These are phyloP conservation scores for Fusarium camptoceras DNA, from an alignment of 2,329 filamentous ascomycete species.

Conservation along the genomic window DNA sequence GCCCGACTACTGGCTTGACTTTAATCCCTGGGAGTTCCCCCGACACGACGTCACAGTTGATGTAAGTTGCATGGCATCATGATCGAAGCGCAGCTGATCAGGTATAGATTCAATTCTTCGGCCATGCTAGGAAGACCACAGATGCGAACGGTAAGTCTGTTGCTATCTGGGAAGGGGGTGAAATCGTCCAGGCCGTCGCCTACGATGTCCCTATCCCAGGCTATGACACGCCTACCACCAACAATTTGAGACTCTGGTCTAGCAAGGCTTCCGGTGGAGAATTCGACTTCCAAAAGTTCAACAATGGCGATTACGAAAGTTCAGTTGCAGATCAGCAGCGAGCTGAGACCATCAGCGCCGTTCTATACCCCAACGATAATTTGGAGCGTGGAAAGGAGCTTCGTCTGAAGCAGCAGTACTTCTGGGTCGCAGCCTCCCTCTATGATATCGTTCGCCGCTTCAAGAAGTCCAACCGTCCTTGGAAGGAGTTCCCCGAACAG, in stretches of 20 bases:
- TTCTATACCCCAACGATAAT: conserved; percentile 97
- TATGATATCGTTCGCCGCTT: conserved; percentile 97
- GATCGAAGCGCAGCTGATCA: conserved; percentile 11
- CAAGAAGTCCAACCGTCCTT: conserved; percentile 94
- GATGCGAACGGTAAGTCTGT: conserved; percentile 81
- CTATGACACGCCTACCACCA: conserved; percentile 88
- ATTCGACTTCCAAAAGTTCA: conserved; percentile 99
- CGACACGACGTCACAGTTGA: conserved; percentile 95
- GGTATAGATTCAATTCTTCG: conserved; percentile 89
- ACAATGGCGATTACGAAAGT: conserved; percentile 96
- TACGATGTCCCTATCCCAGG: conserved; percentile 95
- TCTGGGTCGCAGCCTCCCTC: conserved; percentile 97
- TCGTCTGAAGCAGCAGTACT: conserved; percentile 98
- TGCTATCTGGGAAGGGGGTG: conserved; percentile 89
- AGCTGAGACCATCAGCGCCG: conserved; percentile 98
- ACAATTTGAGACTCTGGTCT: conserved; percentile 97
- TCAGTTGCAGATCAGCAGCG: conserved; percentile 98
- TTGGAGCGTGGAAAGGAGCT: conserved; percentile 96
- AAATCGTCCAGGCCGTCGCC: conserved; percentile 90
- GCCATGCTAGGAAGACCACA: conserved; percentile 78
- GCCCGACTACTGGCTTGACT: conserved; percentile 98
- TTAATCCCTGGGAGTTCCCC: conserved; percentile 99
- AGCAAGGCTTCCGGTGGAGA: conserved; percentile 97
- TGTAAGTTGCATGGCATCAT: conserved; percentile 56
- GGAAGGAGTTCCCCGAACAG: conserved; percentile 93